Evolutionary conservation across 768 basidiomycete species (phyloP).

Genomic region (Trametes sanguinea): DNA sequence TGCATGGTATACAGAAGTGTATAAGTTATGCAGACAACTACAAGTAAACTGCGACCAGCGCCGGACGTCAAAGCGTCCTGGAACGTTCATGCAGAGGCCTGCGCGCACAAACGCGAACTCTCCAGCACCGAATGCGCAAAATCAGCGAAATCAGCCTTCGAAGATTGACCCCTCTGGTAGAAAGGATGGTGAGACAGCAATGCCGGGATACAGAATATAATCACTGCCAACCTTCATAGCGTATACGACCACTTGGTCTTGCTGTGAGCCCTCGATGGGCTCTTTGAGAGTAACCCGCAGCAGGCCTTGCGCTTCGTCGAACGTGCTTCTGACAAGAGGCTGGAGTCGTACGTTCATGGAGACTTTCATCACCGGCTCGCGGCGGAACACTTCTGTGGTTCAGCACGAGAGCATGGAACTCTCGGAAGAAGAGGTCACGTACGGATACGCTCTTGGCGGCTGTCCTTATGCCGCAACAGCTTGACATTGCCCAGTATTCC

Average conservation of each 20-base stretch:
- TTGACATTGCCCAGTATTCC: slow-evolving; percentile 65
- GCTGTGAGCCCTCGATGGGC: slow-evolving; percentile 33
- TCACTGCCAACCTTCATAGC: slow-evolving; percentile 55
- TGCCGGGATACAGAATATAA: neutral
- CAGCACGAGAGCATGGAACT: too few species aligned
- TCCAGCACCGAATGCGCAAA: slow-evolving; percentile 27
- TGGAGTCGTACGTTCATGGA: slow-evolving; percentile 65
- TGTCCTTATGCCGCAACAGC: slow-evolving; percentile 48
- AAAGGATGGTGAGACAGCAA: neutral
- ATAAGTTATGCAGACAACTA: slow-evolving; percentile 2
- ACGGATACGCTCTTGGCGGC: slow-evolving; percentile 50
- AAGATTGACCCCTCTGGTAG: slow-evolving; percentile 28
- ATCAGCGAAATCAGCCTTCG: slow-evolving; percentile 28
- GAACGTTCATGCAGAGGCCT: neutral
- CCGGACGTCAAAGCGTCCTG: neutral
- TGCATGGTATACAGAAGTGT: neutral
- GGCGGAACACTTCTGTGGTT: slow-evolving; percentile 56
- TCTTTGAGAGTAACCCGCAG: slow-evolving; percentile 60
- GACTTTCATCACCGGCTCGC: slow-evolving; percentile 70
- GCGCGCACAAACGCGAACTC: slow-evolving; percentile 6
- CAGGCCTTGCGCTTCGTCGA: slow-evolving; percentile 54
- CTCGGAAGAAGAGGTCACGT: slow-evolving; percentile 28
- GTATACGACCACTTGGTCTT: slow-evolving; percentile 56
- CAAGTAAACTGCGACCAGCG: neutral
- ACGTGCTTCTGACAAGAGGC: slow-evolving; percentile 58